phyloP scores from a whole-genome alignment of 306 rosid genomes.

The Abrus pulchellus region DNA sequence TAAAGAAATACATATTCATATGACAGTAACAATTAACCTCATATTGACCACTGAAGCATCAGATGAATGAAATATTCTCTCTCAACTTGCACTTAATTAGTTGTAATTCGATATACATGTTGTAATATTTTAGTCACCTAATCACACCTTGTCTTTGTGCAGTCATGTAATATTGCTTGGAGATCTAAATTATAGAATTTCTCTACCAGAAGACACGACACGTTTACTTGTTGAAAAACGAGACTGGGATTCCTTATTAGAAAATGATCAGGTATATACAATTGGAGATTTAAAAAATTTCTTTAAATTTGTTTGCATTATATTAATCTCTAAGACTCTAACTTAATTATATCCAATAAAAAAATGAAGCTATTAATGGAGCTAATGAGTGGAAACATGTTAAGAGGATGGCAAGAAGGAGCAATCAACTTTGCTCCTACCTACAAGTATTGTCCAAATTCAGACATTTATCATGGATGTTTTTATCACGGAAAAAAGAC shows the following conservation, averaged over 20 bases:
- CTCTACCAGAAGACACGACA: constrained; percentile 79
- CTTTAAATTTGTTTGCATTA: background rate
- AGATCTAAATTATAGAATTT: constrained; percentile 86
- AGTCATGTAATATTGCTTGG: constrained; percentile 86
- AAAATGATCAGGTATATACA: constrained; percentile 82
- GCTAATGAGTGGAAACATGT: constrained; percentile 61
- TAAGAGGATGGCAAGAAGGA: constrained; percentile 89
- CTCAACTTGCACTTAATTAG: constrained; percentile 43
- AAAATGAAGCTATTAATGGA: constrained; percentile 78
- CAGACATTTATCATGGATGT: constrained; percentile 75
- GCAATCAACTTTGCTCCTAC: constrained; percentile 81
- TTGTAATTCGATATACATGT: background rate
- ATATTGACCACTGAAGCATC: background rate
- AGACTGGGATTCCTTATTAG: constrained; percentile 72
- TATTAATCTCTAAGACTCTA: background rate
- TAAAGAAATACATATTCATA: constrained; percentile 16
- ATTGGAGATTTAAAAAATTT: background rate
- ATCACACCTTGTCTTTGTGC: constrained; percentile 47
- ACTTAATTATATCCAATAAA: constrained; percentile 21
- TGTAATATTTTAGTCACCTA: constrained; percentile 27
- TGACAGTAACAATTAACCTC: constrained; percentile 42
- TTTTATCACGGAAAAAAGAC: constrained; percentile 54
- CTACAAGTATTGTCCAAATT: constrained; percentile 80
- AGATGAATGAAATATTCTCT: constrained; percentile 3
- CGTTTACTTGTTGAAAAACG: constrained; percentile 63